Evolutionary conservation across 2,329 filamentous ascomycete genomes (phyloP).

Genomic region (Myriosclerotinia duriaeana): DNA sequence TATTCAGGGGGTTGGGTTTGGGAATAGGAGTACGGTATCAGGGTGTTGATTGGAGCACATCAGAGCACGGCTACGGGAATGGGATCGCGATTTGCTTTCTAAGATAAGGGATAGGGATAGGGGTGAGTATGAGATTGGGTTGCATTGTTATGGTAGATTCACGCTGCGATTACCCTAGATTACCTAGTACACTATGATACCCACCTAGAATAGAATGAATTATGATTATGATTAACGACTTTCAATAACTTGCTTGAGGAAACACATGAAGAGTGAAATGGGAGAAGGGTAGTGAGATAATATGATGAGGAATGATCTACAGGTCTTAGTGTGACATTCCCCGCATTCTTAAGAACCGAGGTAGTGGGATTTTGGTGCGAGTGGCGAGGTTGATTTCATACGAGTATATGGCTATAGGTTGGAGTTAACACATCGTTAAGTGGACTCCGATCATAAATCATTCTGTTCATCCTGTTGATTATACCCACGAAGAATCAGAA

Average conservation of each 20-base stretch:
- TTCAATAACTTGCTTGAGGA: neutral
- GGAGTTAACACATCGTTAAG: no score
- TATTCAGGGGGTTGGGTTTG: neutral
- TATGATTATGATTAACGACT: constrained; percentile 10
- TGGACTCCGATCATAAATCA: no score
- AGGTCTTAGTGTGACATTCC: neutral
- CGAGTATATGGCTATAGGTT: no score
- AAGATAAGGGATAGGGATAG: neutral
- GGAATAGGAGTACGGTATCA: neutral
- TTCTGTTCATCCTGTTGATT: no score
- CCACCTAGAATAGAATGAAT: constrained; percentile 26
- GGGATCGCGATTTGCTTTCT: neutral
- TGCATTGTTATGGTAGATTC: neutral
- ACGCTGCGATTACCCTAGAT: constrained; percentile 14
- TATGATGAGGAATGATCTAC: neutral
- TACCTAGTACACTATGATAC: constrained; percentile 31
- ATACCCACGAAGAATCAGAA: no score
- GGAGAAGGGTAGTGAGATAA: no score
- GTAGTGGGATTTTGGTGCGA: neutral
- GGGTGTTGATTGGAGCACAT: neutral
- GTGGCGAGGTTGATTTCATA: no score
- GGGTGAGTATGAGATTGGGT: neutral
- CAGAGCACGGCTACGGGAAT: neutral
- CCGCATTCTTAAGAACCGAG: neutral
- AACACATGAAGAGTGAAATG: neutral